Base-by-base conservation (phyloP, 352 stramenopile genomes). In the Pythium sukuiense region DNA sequence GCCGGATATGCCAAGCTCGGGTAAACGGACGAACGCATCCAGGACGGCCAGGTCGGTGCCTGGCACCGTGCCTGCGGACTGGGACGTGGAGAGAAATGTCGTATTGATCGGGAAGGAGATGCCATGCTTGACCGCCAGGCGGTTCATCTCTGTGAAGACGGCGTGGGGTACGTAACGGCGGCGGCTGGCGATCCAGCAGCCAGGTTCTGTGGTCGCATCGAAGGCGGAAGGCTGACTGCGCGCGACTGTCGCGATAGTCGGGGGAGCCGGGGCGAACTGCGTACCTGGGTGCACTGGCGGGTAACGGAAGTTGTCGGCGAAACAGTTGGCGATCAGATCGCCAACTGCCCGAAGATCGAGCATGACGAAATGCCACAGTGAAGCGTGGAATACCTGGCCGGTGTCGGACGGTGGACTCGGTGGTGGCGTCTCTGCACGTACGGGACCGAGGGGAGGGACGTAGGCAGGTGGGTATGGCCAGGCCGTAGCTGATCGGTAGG, bases 1-100 rank as follows among this genome's bases (percentile, higher is more conserved):
- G 13, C 52, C 27, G 16, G 50, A 8, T 14, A 67, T 67, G 1
- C 61, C 61, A 26, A 50, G 24, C n/a, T n/a, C 26, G 6, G 61
- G 61, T 29, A 33, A 6, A 2, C 43, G 39, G 0, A 50, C 30
- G 7, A 68, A 41, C 3, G 61, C 55, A 43, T 68, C 53, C n/a
- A 68, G 53, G 61, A 62, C 32, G 45, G 53, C 41, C 13, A 63
- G 2, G n/a, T 69, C 55, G 2, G 16, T 27, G 9, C 2, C 3
- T 6, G 59, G 50, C 4, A 59, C 37, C 0, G 35, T 54, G 2
- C 48, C 16, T 0, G 8, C 5, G 30, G 20, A 37, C 11, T 48
- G 16, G 24, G 32, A 13, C 1, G 59, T 20, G 3, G 33, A 18
- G 35, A 54, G 24, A 12, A 59, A 65, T 3, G 49, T 20, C 0